Conservation (phyloP, 768 basidiomycete genomes). For the Clathrus columnatus region DNA sequence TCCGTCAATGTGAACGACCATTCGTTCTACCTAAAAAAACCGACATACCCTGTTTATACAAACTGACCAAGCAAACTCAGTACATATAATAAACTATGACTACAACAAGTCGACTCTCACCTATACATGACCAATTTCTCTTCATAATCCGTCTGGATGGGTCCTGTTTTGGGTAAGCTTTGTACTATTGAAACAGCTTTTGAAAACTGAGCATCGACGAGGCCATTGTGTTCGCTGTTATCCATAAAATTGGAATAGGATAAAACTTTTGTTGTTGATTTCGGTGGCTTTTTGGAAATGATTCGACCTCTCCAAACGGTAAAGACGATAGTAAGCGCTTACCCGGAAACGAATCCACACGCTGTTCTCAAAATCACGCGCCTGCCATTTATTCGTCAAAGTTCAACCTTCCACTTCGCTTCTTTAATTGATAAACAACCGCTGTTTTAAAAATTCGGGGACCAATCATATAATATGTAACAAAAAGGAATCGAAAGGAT, state of each 20-base stretch:
- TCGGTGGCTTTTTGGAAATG: background rate
- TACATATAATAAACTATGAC: background rate
- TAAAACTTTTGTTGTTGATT: too few species aligned
- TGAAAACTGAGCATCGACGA: slow-evolving; percentile 82
- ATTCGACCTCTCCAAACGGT: background rate
- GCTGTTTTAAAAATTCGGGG: too few species aligned
- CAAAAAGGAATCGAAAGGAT: too few species aligned
- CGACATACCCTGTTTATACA: slow-evolving; percentile 82
- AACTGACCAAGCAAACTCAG: slow-evolving; percentile 31
- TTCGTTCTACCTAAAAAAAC: background rate
- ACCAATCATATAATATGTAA: too few species aligned
- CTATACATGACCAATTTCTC: slow-evolving; percentile 93
- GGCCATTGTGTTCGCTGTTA: slow-evolving; percentile 35
- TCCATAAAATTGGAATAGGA: slow-evolving; percentile 34
- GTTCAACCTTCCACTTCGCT: too few species aligned
- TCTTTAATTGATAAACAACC: too few species aligned
- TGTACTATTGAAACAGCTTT: slow-evolving; percentile 94
- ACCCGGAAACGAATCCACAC: too few species aligned
- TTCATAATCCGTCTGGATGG: slow-evolving; percentile 92
- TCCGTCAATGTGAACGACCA: background rate
- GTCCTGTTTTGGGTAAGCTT: slow-evolving; percentile 83
- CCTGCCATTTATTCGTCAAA: too few species aligned
- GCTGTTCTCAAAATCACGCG: too few species aligned
- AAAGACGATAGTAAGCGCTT: background rate
- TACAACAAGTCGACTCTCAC: slow-evolving; percentile 27